Base-by-base conservation (phyloP, 164 flowering plant species). In the Aristolochia contorta region DNA sequence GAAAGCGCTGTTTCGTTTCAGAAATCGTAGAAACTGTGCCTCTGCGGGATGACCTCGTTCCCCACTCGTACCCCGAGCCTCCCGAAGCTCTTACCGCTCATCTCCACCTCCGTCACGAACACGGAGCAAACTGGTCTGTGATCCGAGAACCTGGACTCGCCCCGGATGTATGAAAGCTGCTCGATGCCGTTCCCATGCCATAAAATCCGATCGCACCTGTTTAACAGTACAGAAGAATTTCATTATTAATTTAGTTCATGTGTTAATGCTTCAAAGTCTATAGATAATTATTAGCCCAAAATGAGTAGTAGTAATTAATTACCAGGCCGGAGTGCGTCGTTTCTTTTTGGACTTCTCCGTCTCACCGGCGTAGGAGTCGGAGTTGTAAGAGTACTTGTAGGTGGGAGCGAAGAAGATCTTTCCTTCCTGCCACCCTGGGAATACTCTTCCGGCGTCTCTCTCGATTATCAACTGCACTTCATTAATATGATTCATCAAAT, bases 141-240 rank as follows among this genome's bases (percentile, higher is more conserved):
- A 69, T 94, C 97, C 0, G 99, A 94, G 59, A 94, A 84, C 73
- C 95, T 85, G n/a, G 99, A 94, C 59, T 94, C 99, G 4, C 89
- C 89, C 0, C 99, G 84, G 14, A 79, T 71, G 57, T 93, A 94
- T 0, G 82, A 77, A 56, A 84, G 56, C 46, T 88, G 96, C 33
- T 94, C 89, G 2, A 88, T 81, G 37, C 95, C 89, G 13, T 72
- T 47, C 0, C 99, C 99, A 14, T 75, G 72, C 99, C 99, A 94
- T 13, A 94, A 47, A 65, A 94, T 88, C 65, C 97, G 79, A 57
- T 91, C 99, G 63, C 99, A 94, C 99, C 99, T 93, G 77, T n/a
- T n/a, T n/a, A n/a, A n/a, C n/a, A n/a, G n/a, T n/a, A 27, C 30
- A 27, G 30, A 27, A 5, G 30, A 27, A n/a, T n/a, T n/a, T n/a